Evolutionary conservation across 2,329 filamentous ascomycete genomes (phyloP).

Genomic region (Nemania bipapillata): DNA sequence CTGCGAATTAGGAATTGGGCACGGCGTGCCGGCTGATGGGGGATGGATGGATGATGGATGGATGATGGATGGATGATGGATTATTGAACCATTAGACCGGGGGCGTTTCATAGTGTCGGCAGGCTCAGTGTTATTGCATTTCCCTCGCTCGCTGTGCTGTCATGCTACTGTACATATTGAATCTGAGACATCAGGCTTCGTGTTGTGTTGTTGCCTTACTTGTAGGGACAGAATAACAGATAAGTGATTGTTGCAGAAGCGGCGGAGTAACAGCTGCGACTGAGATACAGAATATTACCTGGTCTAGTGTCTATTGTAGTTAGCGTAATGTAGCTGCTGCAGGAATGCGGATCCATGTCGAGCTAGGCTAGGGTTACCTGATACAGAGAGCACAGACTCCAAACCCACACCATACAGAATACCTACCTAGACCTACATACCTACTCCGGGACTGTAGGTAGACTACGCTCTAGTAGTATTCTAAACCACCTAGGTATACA

Average conservation of each 20-base stretch:
- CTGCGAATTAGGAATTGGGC: conserved; percentile 29
- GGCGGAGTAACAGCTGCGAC: background rate
- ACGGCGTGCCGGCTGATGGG: conserved; percentile 11
- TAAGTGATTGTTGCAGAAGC: conserved; percentile 22
- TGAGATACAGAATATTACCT: background rate
- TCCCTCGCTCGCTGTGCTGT: background rate
- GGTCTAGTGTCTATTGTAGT: background rate
- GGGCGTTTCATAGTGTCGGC: conserved; percentile 21
- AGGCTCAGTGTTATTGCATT: background rate
- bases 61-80: conserved; percentile 5
- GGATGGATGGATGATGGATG: conserved; percentile 13
- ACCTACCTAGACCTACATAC: no score
- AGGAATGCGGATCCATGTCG: conserved; percentile 14
- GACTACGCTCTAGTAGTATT: no score
- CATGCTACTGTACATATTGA: background rate
- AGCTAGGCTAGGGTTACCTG: conserved; percentile 21
- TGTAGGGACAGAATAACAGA: no score
- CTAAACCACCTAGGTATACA: background rate
- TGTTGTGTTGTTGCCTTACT: no score
- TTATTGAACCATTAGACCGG: conserved; percentile 20
- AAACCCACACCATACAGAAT: no score
- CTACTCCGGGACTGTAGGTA: no score
- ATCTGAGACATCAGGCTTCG: conserved; percentile 21
- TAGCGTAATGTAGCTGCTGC: background rate
- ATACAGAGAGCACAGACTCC: conserved; percentile 24